Evolutionary conservation across 148 eudicot genomes (phyloP).

Genomic region (Rhododendron kiyosumense): DNA sequence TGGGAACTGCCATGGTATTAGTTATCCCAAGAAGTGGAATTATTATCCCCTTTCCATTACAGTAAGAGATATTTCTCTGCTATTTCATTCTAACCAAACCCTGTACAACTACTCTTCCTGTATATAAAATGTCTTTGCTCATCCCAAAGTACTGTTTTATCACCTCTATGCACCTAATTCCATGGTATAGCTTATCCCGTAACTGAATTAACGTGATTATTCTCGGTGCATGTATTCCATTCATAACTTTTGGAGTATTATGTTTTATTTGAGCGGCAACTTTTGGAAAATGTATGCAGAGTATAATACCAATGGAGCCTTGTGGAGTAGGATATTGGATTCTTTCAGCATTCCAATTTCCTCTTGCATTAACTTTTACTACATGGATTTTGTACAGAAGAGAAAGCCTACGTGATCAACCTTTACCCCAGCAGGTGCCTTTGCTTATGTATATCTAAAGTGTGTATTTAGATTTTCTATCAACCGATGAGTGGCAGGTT

Average conservation of each 20-base stretch:
- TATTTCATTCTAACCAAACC: background rate
- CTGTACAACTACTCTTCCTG: background rate
- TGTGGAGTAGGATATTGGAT: slow-evolving; percentile 58
- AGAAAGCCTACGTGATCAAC: slow-evolving; percentile 10
- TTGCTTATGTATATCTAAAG: background rate
- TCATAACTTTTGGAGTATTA: background rate
- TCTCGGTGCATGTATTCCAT: background rate
- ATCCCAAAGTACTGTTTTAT: background rate
- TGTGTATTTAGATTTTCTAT: background rate
- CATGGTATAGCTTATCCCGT: background rate
- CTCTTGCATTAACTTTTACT: slow-evolving; percentile 48
- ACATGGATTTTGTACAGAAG: slow-evolving; percentile 34
- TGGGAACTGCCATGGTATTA: background rate
- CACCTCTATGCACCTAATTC: background rate
- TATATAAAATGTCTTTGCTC: background rate
- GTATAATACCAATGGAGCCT: slow-evolving; percentile 34
- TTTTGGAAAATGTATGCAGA: slow-evolving; percentile 23
- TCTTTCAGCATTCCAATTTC: slow-evolving; percentile 48
- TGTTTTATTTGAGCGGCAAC: background rate
- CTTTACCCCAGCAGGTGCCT: slow-evolving; percentile 31
- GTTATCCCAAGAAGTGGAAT: background rate
- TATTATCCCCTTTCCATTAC: background rate
- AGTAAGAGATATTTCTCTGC: background rate
- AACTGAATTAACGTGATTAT: background rate
- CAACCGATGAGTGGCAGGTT: background rate